These are phyloP conservation scores for Oidiodendron maius DNA, from an alignment of 495 filamentous ascomycete genomes.

Conservation along the genomic window DNA sequence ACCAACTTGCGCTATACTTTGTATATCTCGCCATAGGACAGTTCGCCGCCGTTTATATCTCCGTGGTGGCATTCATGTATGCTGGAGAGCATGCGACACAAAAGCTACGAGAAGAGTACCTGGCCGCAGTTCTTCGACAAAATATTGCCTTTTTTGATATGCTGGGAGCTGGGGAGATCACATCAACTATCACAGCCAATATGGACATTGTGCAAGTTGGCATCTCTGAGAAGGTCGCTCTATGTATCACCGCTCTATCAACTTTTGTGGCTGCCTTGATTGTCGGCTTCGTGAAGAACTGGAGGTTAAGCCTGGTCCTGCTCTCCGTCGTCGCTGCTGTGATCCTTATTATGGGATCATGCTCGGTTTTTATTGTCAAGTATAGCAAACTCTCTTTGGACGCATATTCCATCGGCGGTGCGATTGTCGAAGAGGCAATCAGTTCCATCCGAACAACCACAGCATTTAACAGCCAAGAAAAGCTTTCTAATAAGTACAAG, in stretches of 20 bases:
- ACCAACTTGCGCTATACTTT: conserved; percentile 64
- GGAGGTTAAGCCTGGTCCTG: conserved; percentile 26
- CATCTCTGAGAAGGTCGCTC: conserved; percentile 75
- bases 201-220: conserved; percentile 81
- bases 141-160: conserved; percentile 36
- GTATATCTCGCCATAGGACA: conserved; percentile 82
- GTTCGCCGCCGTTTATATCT: conserved; percentile 70
- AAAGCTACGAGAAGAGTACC: conserved; percentile 29
- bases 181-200: conserved; percentile 82
- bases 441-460: conserved; percentile 44
- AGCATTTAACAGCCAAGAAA: conserved; percentile 39
- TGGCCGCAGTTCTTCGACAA: conserved; percentile 31
- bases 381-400: conserved; percentile 50
- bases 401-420: conserved; percentile 46
- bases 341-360: conserved; percentile 48
- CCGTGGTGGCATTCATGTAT: conserved; percentile 55
- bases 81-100: conserved; percentile 29
- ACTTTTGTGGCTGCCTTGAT: conserved; percentile 81
- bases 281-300: conserved; percentile 69
- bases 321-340: conserved; percentile 38
- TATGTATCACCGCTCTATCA: conserved; percentile 64
- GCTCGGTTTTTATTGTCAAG: conserved; percentile 39
- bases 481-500: conserved; percentile 39
- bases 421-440: conserved; percentile 43
- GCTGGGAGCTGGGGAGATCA: conserved; percentile 56